These are phyloP conservation scores for Penicillium malachiteum DNA, from an alignment of 495 filamentous ascomycete species.

Conservation along the genomic window DNA sequence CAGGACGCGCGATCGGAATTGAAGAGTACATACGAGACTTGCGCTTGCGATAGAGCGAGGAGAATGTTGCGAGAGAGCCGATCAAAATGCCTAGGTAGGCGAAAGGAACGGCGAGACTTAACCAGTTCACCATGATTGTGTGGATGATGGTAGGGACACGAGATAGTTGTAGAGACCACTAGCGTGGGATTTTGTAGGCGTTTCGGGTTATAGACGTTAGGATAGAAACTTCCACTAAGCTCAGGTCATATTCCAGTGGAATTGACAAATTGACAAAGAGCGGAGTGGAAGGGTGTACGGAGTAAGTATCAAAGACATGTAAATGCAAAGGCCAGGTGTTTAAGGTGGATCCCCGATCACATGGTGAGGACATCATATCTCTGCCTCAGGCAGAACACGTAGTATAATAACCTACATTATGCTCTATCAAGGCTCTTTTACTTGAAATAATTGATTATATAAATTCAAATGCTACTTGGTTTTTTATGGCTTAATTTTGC, in stretches of 20 bases:
- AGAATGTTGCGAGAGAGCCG: conserved; percentile 88
- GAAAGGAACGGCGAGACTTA: conserved; percentile 75
- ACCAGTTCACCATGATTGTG: conserved; percentile 65
- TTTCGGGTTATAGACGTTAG: neutral
- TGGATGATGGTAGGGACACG: conserved; percentile 11
- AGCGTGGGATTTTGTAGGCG: conserved; percentile 1
- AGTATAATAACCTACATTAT: neutral
- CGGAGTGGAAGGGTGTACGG: conserved; percentile 4
- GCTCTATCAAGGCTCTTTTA: neutral
- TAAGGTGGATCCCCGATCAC: conserved; percentile 30
- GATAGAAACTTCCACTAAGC: neutral
- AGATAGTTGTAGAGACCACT: conserved; percentile 6
- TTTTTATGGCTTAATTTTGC: no score
- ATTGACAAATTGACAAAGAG: neutral
- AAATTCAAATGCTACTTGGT: no score
- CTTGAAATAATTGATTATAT: no score
- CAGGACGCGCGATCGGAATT: neutral
- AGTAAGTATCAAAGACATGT: conserved; percentile 4
- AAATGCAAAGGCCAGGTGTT: conserved; percentile 32
- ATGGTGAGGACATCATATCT: conserved; percentile 11
- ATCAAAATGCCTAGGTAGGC: conserved; percentile 84
- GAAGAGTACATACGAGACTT: conserved; percentile 67
- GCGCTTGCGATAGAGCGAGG: conserved; percentile 86
- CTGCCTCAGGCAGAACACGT: no score
- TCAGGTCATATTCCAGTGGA: conserved; percentile 1